Base-by-base conservation (phyloP, 1,284 basidiomycete species). In the Moniliella sp. region DNA sequence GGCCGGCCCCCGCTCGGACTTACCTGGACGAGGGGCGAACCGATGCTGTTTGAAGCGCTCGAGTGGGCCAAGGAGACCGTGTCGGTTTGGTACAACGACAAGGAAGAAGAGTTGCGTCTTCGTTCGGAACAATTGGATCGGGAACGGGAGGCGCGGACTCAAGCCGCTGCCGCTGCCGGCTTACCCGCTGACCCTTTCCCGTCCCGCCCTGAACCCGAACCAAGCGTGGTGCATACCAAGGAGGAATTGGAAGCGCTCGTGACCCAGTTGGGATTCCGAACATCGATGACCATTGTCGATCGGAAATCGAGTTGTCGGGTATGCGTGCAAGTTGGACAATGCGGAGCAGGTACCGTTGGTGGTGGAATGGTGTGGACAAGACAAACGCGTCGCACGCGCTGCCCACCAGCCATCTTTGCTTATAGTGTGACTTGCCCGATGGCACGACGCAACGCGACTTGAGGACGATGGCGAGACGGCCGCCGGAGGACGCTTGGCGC, bases 401-500 rank as follows among this genome's bases (percentile, higher is more conserved):
- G 47, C 54, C 5, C 61, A 56, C 58, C 57, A 1, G 37, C 41
- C 21, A 61, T 61, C 33, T 41, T 56, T 23, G 61, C 61, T 0
- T 62, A 58, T 49, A 48, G 7, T 61, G 56, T 31, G 34, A 31
- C n/a, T 39, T 39, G 5, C 10, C 32, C 0, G 43, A 46, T 13
- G 48, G 46, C 5, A 37, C 55, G 2, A 18, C 53, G 2, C 55
- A 60, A 39, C 46, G 53, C 18, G 48, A 45, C n/a, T 23, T 23
- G 21, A 57, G 33, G 57, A 60, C 25, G 47, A 57, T 31, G 61
- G 59, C 23, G 61, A 62, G 32, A 46, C 54, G 1, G 58, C 60
- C 0, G 61, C 61, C 1, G 61, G 61, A 1, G 54, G 52, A 1
- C 36, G 61, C 5, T 32, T 62, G 5, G 61, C 61, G 0, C 60